A percentile compares a stretch with the other conserved stretches of the same genome.
phyloP scores from a whole-genome alignment of 1,139 yeast species.

The Candida buenavistaensis region DNA sequence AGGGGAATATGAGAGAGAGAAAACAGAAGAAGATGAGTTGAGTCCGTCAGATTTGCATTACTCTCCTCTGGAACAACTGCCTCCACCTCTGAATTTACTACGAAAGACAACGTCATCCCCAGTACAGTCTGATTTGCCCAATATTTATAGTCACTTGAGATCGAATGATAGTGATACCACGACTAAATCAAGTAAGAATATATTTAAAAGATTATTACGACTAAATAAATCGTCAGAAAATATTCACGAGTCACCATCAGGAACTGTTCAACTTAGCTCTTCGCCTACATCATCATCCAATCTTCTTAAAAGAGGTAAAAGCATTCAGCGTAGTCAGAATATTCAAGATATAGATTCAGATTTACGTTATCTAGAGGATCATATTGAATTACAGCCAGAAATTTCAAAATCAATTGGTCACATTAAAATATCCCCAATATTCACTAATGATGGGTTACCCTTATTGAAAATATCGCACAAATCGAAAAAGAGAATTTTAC shows the following conservation, averaged over 20 bases:
- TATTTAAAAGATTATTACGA: constrained; percentile 16
- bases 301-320: constrained; percentile 6
- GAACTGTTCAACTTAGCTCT: too few species aligned
- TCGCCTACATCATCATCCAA: too few species aligned
- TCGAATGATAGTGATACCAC: constrained; percentile 20
- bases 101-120: constrained; percentile 19
- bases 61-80: constrained; percentile 3
- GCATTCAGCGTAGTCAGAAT: constrained; percentile 6
- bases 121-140: constrained; percentile 25
- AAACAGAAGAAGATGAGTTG: constrained; percentile 1
- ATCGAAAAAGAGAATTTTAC: constrained; percentile 53
- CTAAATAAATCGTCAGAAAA: constrained; percentile 16
- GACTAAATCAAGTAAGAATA: constrained; percentile 9
- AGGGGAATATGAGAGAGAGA: background rate
- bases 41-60: constrained; percentile 10
- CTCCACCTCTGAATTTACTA: constrained; percentile 1
- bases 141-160: constrained; percentile 23
- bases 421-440: constrained; percentile 21
- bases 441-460: constrained; percentile 46
- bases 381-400: constrained; percentile 12
- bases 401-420: constrained; percentile 15
- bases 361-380: constrained; percentile 5
- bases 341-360: constrained; percentile 5
- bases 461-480: constrained; percentile 68
- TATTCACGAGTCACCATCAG: constrained; percentile 1